Conservation (phyloP, 2,329 filamentous ascomycete genomes). For the Colletotrichum eleusines region DNA sequence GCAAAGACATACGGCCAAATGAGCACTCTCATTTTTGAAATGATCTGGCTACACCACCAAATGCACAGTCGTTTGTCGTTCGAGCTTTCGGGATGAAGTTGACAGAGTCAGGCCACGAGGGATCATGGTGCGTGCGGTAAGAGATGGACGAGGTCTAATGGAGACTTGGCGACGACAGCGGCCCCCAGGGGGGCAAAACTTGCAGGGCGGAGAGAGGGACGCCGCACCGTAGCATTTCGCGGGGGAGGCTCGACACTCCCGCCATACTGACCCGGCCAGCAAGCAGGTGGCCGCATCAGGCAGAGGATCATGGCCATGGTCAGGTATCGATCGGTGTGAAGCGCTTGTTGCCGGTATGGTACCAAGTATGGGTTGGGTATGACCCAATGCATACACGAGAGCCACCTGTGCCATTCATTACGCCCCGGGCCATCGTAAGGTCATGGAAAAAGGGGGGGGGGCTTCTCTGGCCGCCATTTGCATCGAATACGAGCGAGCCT, state of each 20-base stretch:
- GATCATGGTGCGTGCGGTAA: not conserved
- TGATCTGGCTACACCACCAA: not conserved
- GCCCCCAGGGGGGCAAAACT: not conserved
- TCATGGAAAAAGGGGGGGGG: not conserved
- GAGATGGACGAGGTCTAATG: not conserved
- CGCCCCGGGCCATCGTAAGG: not conserved
- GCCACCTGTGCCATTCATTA: constrained; percentile 23
- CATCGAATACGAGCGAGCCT: not conserved
- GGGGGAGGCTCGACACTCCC: constrained; percentile 31
- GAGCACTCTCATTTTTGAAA: constrained; percentile 22
- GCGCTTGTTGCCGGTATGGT: constrained; percentile 7
- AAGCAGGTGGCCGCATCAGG: not conserved
- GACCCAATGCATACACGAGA: constrained; percentile 36
- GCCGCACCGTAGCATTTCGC: constrained; percentile 35
- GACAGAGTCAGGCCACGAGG: not conserved
- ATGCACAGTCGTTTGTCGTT: constrained; percentile 16
- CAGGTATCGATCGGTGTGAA: not conserved
- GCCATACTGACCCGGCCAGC: not conserved
- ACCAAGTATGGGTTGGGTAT: not conserved
- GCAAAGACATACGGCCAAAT: too few species aligned
- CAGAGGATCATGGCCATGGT: not conserved
- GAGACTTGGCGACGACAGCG: not conserved
- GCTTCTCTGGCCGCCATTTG: too few species aligned
- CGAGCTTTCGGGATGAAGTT: constrained; percentile 7
- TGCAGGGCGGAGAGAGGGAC: constrained; percentile 2